Evolutionary conservation across 31 red algal species (phyloP).

Genomic region (Odonthalia washingtoniensis): DNA sequence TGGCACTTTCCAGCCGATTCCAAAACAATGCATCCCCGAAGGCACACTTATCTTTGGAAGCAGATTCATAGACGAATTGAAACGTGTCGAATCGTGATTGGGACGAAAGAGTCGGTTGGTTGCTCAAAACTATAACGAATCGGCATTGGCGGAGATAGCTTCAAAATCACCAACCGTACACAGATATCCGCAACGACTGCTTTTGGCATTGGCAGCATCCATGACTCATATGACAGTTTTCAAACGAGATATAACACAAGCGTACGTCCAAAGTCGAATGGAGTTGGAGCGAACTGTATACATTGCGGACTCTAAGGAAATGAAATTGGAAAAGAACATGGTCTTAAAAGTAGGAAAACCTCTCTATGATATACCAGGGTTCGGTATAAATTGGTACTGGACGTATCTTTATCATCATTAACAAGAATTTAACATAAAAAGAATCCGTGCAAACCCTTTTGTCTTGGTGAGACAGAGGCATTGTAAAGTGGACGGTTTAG

Average conservation of each 20-base stretch:
- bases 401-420: no score
- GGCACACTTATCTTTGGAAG: no score
- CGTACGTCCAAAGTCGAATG: not conserved
- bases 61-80: no score
- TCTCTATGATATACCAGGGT: not conserved
- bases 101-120: not conserved
- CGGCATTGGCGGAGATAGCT: not conserved
- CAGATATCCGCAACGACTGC: not conserved
- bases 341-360: not conserved
- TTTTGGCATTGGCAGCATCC: not conserved
- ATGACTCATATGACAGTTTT: not conserved
- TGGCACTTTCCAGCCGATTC: no score
- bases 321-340: not conserved
- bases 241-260: not conserved
- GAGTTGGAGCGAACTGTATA: not conserved
- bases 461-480: no score
- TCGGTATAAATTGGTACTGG: not conserved
- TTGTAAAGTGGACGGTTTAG: no score
- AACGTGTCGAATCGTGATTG: no score
- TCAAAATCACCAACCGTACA: not conserved
- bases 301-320: not conserved
- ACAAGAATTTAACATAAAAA: no score
- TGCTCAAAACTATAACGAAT: not conserved
- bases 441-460: no score
- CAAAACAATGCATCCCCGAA: no score